Evolutionary conservation across 805 yeast species (phyloP).

Genomic region (Nakazawaea wyomingensis): DNA sequence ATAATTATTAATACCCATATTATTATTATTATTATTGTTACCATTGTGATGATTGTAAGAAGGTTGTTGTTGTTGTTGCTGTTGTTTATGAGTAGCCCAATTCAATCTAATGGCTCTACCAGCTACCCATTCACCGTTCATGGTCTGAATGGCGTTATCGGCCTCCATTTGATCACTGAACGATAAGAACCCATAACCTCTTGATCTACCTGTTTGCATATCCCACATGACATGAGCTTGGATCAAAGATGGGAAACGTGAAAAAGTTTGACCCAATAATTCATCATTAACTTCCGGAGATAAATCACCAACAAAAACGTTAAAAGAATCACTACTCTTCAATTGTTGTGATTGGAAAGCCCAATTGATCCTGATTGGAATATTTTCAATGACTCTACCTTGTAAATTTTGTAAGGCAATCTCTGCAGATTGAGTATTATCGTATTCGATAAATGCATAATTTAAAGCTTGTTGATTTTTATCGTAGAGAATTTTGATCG

Average conservation of each 20-base stretch:
- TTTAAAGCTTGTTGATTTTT: constrained; percentile 69
- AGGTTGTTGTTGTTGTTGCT: constrained; percentile 22
- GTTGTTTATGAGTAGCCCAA: constrained; percentile 79
- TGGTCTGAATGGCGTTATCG: constrained; percentile 60
- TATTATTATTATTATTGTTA: constrained; percentile 14
- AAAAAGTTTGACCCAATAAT: constrained; percentile 51
- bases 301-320: constrained; percentile 83
- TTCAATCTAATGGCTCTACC: constrained; percentile 79
- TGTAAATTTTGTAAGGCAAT: constrained; percentile 57
- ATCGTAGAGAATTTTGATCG: constrained; percentile 69
- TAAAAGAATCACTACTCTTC: constrained; percentile 47
- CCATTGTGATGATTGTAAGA: constrained; percentile 11
- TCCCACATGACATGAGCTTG: constrained; percentile 98
- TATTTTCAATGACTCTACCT: constrained; percentile 50
- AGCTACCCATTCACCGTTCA: constrained; percentile 68
- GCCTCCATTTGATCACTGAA: constrained; percentile 67
- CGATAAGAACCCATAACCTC: constrained; percentile 90
- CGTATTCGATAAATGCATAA: constrained; percentile 81
- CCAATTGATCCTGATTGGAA: constrained; percentile 65
- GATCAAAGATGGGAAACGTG: constrained; percentile 50
- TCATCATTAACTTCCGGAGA: constrained; percentile 82
- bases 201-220: constrained; percentile 86
- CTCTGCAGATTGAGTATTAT: constrained; percentile 50
- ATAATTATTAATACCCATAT: constrained; percentile 9
- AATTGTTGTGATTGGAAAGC: constrained; percentile 80